Conservation (phyloP, 176 grass and related monocot genomes). For the Urochloa ruziziensis region DNA sequence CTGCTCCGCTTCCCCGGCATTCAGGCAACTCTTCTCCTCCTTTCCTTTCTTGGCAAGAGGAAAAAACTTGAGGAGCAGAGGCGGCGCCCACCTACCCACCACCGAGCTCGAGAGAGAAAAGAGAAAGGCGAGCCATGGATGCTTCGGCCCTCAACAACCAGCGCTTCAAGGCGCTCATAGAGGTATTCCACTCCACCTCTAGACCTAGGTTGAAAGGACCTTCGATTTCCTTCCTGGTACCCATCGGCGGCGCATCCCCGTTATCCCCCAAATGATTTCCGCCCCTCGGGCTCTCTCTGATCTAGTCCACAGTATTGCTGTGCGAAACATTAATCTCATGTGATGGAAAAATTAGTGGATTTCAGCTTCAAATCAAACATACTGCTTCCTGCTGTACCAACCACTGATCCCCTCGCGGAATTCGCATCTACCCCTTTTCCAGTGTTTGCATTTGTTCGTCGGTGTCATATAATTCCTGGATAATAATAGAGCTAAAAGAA, state of each 20-base stretch:
- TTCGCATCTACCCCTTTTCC: background rate
- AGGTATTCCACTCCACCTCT: slow-evolving; percentile 5
- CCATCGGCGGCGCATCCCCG: background rate
- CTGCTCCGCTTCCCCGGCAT: no score
- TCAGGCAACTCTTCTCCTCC: background rate
- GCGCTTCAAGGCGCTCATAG: slow-evolving; percentile 15
- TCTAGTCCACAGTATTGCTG: background rate
- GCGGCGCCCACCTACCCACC: no score
- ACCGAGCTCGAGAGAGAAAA: background rate
- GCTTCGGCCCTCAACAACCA: slow-evolving; percentile 25
- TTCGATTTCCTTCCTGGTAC: background rate
- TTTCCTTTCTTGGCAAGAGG: background rate
- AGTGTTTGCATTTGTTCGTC: background rate
- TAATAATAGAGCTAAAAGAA: background rate
- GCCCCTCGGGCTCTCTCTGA: background rate
- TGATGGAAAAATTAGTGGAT: no score
- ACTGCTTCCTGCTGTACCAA: no score
- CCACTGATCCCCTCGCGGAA: no score
- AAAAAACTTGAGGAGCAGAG: background rate
- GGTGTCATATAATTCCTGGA: background rate
- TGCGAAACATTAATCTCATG: background rate
- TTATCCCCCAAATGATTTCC: background rate
- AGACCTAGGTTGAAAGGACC: background rate
- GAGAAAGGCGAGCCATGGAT: slow-evolving; percentile 27
- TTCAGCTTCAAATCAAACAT: no score